phyloP scores from a whole-genome alignment of 345 rosid species.

The Linum trigynum region DNA sequence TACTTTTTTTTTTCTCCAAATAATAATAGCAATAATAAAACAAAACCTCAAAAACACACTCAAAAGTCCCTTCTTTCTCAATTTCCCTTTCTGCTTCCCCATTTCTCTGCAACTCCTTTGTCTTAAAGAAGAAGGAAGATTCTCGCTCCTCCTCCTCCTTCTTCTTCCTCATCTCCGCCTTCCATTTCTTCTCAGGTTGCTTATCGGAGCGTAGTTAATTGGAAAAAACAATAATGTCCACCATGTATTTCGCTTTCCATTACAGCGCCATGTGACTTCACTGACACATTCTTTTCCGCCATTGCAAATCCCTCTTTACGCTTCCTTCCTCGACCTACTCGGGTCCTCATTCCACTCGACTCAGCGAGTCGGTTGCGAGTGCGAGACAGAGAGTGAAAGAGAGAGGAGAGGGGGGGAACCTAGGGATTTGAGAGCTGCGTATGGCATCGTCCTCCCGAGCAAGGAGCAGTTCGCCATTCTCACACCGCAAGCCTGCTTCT shows the following conservation, averaged over 20 bases:
- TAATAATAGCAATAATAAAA: neutral
- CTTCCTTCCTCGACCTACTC: constrained; percentile 27
- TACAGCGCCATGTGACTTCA: constrained; percentile 68
- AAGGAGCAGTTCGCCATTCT: constrained; percentile 85
- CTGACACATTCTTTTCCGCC: constrained; percentile 47
- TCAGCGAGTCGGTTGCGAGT: constrained; percentile 6
- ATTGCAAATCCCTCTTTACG: constrained; percentile 1
- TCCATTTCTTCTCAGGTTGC: constrained; percentile 12
- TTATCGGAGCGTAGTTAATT: neutral
- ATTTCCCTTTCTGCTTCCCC: neutral
- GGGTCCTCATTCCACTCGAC: neutral
- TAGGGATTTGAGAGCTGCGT: neutral
- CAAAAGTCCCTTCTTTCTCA: constrained; percentile 19
- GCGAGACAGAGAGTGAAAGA: neutral
- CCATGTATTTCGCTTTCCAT: constrained; percentile 44
- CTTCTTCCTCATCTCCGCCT: neutral
- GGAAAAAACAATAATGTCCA: neutral
- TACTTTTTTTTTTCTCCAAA: neutral
- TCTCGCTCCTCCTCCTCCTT: constrained; percentile 18
- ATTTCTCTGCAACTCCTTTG: constrained; percentile 35
- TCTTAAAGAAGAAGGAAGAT: constrained; percentile 67
- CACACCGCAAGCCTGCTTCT: constrained; percentile 43
- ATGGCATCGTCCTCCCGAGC: constrained; percentile 81
- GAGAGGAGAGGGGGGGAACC: neutral
- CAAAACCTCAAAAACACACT: constrained; percentile 5